Evolutionary conservation across 2,329 filamentous ascomycete genomes (phyloP).

Genomic region (Colletotrichum sp.): DNA sequence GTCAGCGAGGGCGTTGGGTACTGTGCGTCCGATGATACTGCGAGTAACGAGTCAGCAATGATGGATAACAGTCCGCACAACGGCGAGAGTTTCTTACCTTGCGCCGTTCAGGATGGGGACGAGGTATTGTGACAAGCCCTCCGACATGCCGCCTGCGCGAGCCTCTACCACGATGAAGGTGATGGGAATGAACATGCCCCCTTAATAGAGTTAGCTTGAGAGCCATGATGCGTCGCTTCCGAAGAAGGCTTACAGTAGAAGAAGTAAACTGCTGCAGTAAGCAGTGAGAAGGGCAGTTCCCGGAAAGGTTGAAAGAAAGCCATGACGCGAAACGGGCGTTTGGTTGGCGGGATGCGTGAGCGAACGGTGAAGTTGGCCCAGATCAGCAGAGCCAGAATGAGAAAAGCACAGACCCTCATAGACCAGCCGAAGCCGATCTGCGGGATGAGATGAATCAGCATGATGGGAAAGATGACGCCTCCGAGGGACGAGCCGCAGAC

Average conservation of each 20-base stretch:
- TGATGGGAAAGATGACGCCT: constrained; percentile 45
- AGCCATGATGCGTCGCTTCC: not conserved
- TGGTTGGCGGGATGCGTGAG: constrained; percentile 26
- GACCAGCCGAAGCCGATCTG: constrained; percentile 41
- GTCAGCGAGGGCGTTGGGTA: constrained; percentile 27
- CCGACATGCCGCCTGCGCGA: constrained; percentile 22
- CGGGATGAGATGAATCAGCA: constrained; percentile 38
- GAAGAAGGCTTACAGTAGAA: constrained; percentile 21
- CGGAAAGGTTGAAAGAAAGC: constrained; percentile 31
- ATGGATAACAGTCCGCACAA: not conserved
- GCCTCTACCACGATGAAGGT: constrained; percentile 27
- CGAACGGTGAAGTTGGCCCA: constrained; percentile 33
- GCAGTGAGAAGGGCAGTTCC: constrained; percentile 32
- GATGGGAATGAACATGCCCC: constrained; percentile 18
- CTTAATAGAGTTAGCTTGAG: not conserved
- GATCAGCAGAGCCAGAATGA: constrained; percentile 36
- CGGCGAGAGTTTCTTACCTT: not conserved
- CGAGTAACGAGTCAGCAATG: not conserved
- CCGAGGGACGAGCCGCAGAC: constrained; percentile 34
- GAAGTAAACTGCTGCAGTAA: constrained; percentile 33
- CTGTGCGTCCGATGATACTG: constrained; percentile 24
- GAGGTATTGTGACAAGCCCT: constrained; percentile 24
- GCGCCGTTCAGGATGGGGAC: constrained; percentile 29
- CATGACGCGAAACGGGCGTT: constrained; percentile 25
- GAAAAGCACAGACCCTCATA: constrained; percentile 41